Conservation (phyloP, 2,329 filamentous ascomycete species). For the Boeremia lycopersici region DNA sequence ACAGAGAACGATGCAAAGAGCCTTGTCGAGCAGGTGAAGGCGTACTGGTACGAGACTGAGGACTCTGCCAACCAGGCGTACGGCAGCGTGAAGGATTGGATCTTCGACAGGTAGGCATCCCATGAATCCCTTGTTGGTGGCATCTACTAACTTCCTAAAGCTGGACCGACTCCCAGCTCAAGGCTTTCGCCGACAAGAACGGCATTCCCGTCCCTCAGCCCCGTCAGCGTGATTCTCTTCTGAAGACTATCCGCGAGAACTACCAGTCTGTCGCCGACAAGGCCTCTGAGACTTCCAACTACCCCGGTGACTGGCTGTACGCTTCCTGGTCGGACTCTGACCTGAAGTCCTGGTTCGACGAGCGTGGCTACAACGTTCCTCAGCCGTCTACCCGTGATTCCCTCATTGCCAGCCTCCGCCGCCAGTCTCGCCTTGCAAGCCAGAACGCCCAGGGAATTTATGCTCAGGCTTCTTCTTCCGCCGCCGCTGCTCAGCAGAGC, state of each 20-base stretch:
- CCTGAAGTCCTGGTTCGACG: constrained; percentile 90
- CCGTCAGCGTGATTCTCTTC: constrained; percentile 79
- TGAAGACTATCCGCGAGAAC: constrained; percentile 77
- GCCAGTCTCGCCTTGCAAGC: constrained; percentile 82
- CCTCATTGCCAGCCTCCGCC: constrained; percentile 85
- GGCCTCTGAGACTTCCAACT: constrained; percentile 76
- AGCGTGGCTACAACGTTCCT: constrained; percentile 81
- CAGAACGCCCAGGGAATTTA: constrained; percentile 65
- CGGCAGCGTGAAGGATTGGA: constrained; percentile 80
- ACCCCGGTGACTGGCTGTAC: constrained; percentile 96
- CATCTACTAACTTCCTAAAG: constrained; percentile 57
- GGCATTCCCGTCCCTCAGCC: constrained; percentile 87
- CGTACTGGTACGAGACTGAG: constrained; percentile 77
- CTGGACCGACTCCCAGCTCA: constrained; percentile 92
- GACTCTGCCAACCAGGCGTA: constrained; percentile 77
- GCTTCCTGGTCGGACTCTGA: constrained; percentile 90
- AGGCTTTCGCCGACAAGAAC: constrained; percentile 89
- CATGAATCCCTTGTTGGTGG: neutral
- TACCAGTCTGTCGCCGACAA: constrained; percentile 81
- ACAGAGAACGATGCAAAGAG: constrained; percentile 72
- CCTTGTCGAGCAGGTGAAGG: constrained; percentile 72
- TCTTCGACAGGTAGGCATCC: constrained; percentile 74
- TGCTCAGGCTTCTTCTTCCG: constrained; percentile 53
- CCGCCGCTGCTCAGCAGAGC: constrained; percentile 68
- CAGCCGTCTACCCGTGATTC: constrained; percentile 86